A percentile compares a stretch with the other conserved stretches of the same genome.
These are phyloP conservation scores for Raphanus raphanistrum DNA, from an alignment of 345 rosid species.

Conservation along the genomic window DNA sequence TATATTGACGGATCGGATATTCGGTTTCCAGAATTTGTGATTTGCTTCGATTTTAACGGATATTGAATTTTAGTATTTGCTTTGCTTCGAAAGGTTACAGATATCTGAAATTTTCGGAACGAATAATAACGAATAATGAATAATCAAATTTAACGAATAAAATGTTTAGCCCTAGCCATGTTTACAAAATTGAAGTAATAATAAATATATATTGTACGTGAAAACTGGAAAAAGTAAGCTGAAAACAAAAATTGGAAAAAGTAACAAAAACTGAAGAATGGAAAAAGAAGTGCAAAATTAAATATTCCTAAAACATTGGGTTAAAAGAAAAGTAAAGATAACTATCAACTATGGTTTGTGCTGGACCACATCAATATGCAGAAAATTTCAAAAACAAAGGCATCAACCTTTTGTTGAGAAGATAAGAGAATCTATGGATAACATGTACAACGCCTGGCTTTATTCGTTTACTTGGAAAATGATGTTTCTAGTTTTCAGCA, in stretches of 20 bases:
- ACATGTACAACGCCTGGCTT: conserved; percentile 27
- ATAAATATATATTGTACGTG: background rate
- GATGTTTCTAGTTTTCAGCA: conserved; percentile 20
- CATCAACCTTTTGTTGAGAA: conserved; percentile 35
- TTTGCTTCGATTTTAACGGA: no score
- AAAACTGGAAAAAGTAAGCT: background rate
- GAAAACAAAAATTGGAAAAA: background rate
- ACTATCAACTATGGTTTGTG: conserved; percentile 4
- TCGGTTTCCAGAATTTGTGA: no score
- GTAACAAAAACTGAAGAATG: background rate
- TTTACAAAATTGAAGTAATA: background rate
- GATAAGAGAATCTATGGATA: conserved; percentile 36
- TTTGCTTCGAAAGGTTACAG: no score
- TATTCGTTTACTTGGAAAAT: conserved; percentile 28
- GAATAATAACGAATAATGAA: no score
- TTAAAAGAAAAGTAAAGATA: background rate
- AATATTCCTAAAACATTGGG: background rate
- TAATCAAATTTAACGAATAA: no score
- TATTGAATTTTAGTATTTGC: no score
- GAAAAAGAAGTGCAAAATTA: background rate
- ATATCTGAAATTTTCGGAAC: no score
- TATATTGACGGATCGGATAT: no score
- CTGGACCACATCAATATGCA: conserved; percentile 40
- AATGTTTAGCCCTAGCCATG: no score
- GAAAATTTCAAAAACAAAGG: conserved; percentile 32